Percentiles rank a stretch among this genome's conserved stretches.
phyloP scores from a whole-genome alignment of 768 basidiomycete species.

The Kondoa malvinella region DNA sequence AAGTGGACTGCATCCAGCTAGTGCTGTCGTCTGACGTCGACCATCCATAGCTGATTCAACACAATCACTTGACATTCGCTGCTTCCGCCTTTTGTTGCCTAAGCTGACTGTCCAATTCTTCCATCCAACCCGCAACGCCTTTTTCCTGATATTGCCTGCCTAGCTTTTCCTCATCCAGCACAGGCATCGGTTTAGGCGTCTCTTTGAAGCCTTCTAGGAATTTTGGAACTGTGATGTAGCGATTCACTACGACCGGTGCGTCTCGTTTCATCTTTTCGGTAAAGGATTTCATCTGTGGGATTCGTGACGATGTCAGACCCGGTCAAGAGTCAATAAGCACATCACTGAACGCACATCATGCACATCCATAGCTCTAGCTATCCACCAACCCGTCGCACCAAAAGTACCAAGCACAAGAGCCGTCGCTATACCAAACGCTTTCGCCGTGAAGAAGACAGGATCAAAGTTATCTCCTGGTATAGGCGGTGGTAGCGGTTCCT shows the following conservation, averaged over 20 bases:
- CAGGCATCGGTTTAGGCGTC: background rate
- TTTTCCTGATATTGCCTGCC: background rate
- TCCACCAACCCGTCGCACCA: background rate
- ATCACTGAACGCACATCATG: background rate
- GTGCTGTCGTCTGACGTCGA: too few relatives aligned
- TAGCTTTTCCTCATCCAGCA: constrained; percentile 2
- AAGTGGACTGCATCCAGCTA: too few relatives aligned
- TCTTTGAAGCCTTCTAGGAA: constrained; percentile 1
- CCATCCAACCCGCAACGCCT: background rate
- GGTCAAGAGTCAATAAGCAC: background rate
- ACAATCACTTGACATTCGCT: too few relatives aligned
- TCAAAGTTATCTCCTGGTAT: constrained; percentile 16
- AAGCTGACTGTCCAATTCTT: background rate
- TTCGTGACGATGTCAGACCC: background rate
- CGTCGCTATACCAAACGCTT: constrained; percentile 22
- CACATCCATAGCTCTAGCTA: background rate
- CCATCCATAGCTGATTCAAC: too few relatives aligned
- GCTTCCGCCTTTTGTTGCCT: background rate
- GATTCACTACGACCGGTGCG: background rate
- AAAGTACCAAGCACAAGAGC: constrained; percentile 14
- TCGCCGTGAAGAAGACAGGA: constrained; percentile 18
- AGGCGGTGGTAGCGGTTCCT: background rate
- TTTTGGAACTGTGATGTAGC: background rate
- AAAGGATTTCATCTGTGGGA: background rate
- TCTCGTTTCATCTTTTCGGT: background rate